Base-by-base conservation (phyloP, 2,329 filamentous ascomycete species). In the Xylaria sp. region DNA sequence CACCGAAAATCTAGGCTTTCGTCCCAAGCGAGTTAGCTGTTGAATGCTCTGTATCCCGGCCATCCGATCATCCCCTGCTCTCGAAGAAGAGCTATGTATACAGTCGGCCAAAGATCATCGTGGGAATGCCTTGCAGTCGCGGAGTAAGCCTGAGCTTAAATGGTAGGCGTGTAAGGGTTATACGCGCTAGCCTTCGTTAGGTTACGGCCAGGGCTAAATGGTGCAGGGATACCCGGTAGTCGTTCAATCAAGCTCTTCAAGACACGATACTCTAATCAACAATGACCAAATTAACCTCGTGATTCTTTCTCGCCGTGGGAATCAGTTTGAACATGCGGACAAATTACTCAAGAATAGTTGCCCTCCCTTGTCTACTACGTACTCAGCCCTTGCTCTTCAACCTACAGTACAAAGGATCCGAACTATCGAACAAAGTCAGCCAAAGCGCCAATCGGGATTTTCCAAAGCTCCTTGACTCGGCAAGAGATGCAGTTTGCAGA, bases 141-240 rank as follows among this genome's bases (percentile, higher is more conserved):
- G 55, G 50, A 72, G 28, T 72, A 57, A 48, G 67, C 70, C 70
- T 72, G 57, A 65, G 70, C 70, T 72, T 68, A 70, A 72, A 64
- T 62, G 57, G 52, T 55, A 67, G 57, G 60, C 57, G 59, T 70
- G 25, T 39, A 58, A 55, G 56, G 39, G 61, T 52, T 65, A 63
- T 68, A 41, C 51, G 57, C 51, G 58, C 46, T 61, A 69, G 46
- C 67, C 66, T 54, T 41, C 58, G 57, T 37, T 68, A 39, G 57
- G 39, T 52, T 48, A 64, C 25, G 20, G 55, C 15, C 34, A 52
- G 58, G 54, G 34, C 51, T 46, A 57, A 48, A 41, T 50, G 41
- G 32, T 57, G 55, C 69, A 69, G 65, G 66, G 63, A 66, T 66
- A 54, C 66, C 62, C 56, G 55, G 63, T 66, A 71, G 66, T 57